Evolutionary conservation across 2,329 filamentous ascomycete species (phyloP), one percentile per base, ranked within the genome.

Genomic region (Hypoxylon sp.): DNA sequence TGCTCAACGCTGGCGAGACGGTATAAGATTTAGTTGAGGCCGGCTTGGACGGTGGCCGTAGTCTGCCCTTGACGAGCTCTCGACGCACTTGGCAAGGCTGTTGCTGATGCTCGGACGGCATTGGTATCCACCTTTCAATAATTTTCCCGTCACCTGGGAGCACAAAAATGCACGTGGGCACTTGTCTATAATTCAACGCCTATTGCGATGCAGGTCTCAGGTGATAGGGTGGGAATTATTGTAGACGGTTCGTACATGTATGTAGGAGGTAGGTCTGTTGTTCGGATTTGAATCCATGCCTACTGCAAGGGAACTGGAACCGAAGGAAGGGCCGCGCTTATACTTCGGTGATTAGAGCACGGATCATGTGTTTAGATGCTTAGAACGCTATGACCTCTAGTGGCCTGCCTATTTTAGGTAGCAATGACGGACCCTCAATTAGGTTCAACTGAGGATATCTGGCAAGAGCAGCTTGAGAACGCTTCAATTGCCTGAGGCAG

Each of bases 11-110:
- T 31, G 70, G 71, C 37, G 71, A 20, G 31, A 77, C 56, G 20
- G 75, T 76, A 50, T 77, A 77, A 8, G 75, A 77, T 66, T 62
- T 76, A 56, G 51, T 56, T 27, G 65, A 61, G 54, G 74, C 56
- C 25, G 64, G 64, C 33, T 70, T 67, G 13, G 63, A 57, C 14
- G 74, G 73, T 37, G 72, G 68, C 50, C 55, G 73, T 50, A 77
- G 60, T 30, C 48, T 71, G 20, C 75, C 75, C 66, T 73, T 74
- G 64, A 77, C 58, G 1, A 75, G 68, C 55, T 55, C 54, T 35
- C 72, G 66, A 42, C 56, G 55, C 10, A 27, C 40, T 25, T 56
- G 66, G 27, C 48, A 62, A 55, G 51, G 56, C 31, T 48, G 55
- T 53, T 48, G 55, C 49, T 64, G 62, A 11, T 69, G 54, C 11